These are phyloP conservation scores for Trametes meyenii DNA, from an alignment of 768 basidiomycete species.

Conservation along the genomic window DNA sequence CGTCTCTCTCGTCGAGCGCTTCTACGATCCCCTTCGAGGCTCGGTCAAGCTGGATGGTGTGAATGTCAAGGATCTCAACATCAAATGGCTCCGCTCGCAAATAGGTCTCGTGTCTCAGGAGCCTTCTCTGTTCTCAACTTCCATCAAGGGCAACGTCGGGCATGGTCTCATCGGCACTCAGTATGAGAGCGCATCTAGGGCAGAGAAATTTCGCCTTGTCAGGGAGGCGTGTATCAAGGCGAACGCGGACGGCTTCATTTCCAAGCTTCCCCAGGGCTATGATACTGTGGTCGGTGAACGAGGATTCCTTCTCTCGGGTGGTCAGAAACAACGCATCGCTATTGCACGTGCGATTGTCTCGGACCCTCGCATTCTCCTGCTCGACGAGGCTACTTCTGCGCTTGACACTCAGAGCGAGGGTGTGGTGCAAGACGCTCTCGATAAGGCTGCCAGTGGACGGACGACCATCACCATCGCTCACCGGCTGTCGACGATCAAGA, in stretches of 20 bases:
- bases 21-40: constrained; percentile 81
- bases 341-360: constrained; percentile 90
- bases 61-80: constrained; percentile 72
- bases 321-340: constrained; percentile 86
- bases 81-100: constrained; percentile 84
- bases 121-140: constrained; percentile 82
- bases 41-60: constrained; percentile 72
- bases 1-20: constrained; percentile 79
- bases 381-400: constrained; percentile 87
- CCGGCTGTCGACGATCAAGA: constrained; percentile 80
- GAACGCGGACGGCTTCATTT: constrained; percentile 88
- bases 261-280: constrained; percentile 78
- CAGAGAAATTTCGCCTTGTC: constrained; percentile 75
- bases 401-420: constrained; percentile 84
- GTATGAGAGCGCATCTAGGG: constrained; percentile 67
- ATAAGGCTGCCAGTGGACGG: constrained; percentile 78
- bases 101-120: constrained; percentile 91
- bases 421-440: constrained; percentile 89
- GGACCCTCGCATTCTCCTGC: constrained; percentile 79
- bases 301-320: constrained; percentile 82
- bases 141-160: constrained; percentile 79
- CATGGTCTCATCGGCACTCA: constrained; percentile 81
- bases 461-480: constrained; percentile 84
- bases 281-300: constrained; percentile 89
- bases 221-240: constrained; percentile 86